These are phyloP conservation scores for Thinopyrum elongatum DNA, from an alignment of 176 grass and related monocot genomes.

Conservation along the genomic window DNA sequence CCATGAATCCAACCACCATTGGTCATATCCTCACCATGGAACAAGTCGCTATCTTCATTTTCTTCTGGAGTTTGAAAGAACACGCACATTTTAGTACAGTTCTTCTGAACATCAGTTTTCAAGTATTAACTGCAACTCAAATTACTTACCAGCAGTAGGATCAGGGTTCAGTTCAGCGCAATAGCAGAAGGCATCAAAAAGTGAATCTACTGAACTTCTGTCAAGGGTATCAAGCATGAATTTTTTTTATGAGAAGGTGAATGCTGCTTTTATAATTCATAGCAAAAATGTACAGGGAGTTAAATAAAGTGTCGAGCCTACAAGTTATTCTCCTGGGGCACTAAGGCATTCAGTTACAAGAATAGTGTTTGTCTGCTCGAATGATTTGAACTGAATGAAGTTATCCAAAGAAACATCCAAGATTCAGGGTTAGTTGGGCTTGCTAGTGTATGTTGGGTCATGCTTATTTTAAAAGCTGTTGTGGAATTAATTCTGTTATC, in stretches of 20 bases:
- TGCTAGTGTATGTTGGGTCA: background rate
- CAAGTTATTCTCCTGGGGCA: background rate
- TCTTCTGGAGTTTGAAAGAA: conserved; percentile 44
- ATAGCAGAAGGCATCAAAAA: conserved; percentile 84
- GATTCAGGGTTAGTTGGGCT: background rate
- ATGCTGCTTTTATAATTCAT: too few relatives aligned
- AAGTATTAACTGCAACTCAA: background rate
- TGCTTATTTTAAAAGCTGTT: background rate
- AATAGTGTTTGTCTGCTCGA: background rate
- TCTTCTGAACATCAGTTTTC: background rate
- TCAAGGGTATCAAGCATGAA: conserved; percentile 34
- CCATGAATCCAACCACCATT: conserved; percentile 56
- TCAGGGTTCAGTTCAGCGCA: conserved; percentile 96
- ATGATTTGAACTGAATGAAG: background rate
- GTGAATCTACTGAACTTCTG: conserved; percentile 64
- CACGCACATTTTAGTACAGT: background rate
- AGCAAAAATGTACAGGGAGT: too few relatives aligned
- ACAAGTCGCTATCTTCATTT: conserved; percentile 60
- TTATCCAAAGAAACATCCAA: conserved; percentile 5
- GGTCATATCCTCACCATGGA: conserved; percentile 49
- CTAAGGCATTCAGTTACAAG: background rate
- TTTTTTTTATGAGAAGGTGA: background rate
- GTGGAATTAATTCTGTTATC: background rate
- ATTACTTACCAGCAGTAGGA: conserved; percentile 72
- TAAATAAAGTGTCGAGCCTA: background rate